phyloP scores from a whole-genome alignment of 441 rosid species.

The Raphanus hybrid region DNA sequence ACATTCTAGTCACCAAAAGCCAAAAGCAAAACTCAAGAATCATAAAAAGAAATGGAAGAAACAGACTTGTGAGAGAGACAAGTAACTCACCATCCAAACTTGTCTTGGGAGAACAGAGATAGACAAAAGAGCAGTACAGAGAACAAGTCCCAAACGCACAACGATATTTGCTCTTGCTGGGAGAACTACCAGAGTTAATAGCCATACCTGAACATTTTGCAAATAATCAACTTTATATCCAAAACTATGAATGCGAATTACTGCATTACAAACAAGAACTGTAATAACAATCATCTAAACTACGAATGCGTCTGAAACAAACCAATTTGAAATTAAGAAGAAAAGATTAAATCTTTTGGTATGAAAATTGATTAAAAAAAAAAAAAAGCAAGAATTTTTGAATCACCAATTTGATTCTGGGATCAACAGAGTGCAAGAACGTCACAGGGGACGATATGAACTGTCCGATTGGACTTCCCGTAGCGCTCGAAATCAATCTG shows the following conservation, averaged over 20 bases:
- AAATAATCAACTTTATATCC: constrained; percentile 6
- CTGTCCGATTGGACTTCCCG: constrained; percentile 88
- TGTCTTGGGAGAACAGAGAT: constrained; percentile 70
- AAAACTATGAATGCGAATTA: neutral
- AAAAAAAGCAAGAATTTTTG: neutral
- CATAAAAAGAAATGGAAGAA: neutral
- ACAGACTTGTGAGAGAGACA: neutral
- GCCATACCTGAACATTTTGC: constrained; percentile 75
- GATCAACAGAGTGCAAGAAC: constrained; percentile 83
- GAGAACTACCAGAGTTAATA: constrained; percentile 77
- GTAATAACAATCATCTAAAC: neutral
- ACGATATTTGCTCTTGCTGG: constrained; percentile 80
- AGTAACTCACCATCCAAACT: constrained; percentile 72
- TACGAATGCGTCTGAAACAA: neutral
- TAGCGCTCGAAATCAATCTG: constrained; percentile 72
- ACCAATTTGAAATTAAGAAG: neutral
- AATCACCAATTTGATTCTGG: constrained; percentile 79
- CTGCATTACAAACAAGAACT: no score
- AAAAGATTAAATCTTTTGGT: neutral
- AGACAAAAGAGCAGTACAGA: constrained; percentile 68
- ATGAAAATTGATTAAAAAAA: neutral
- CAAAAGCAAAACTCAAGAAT: neutral
- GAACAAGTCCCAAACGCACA: constrained; percentile 82
- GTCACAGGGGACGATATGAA: constrained; percentile 84
- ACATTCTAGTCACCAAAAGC: constrained; percentile 9